Evolutionary conservation across 495 filamentous ascomycete species (phyloP), one percentile per base, ranked within the genome.

Genomic region (Hypomontagnella submonticulosa): DNA sequence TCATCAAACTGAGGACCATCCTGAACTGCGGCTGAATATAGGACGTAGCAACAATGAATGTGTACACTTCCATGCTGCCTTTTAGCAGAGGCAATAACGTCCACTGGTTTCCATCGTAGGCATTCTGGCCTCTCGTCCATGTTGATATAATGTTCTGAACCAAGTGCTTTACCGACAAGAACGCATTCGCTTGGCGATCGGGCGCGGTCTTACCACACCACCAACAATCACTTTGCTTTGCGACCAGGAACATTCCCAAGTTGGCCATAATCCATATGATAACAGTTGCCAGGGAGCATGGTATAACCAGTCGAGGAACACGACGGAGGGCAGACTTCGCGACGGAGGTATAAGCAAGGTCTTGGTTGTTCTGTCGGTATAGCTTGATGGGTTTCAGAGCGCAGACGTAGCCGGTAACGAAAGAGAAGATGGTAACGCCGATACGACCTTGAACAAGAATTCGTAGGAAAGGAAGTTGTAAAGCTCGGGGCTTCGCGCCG

Each of bases 401-500:
- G 70, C 86, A 88, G 19, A 90, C 87, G 63, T 88, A 90, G 48
- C 87, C 88, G 13, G 88, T 88, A 38, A 90, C 79, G 59, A 90
- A 83, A 48, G 84, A 80, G 77, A 90, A 90, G 52, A 88, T 85
- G 30, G 86, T 83, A 15, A 90, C 86, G 48, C 88, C 87, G 27
- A 88, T 79, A 51, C 84, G 83, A 42, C 86, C 88, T 72, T 89
- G 87, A 73, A 84, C 81, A 41, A 86, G 80, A 43, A 89, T 82
- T 34, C 88, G 86, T 9, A 89, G 65, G 46, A 87, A 77, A 8
- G 87, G 87, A 57, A 79, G 77, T 70, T 90, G 87, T 13, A 89
- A 76, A 9, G 87, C 57, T 30, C 81, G 81, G 7, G 86, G 82
- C 0, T 77, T 51, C 2, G 72, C 70, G 32, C 80, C 80, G 57